Evolutionary conservation across 2,329 filamentous ascomycete genomes (phyloP), one percentile per base, ranked within the genome.

Genomic region (Fusarium redolens): DNA sequence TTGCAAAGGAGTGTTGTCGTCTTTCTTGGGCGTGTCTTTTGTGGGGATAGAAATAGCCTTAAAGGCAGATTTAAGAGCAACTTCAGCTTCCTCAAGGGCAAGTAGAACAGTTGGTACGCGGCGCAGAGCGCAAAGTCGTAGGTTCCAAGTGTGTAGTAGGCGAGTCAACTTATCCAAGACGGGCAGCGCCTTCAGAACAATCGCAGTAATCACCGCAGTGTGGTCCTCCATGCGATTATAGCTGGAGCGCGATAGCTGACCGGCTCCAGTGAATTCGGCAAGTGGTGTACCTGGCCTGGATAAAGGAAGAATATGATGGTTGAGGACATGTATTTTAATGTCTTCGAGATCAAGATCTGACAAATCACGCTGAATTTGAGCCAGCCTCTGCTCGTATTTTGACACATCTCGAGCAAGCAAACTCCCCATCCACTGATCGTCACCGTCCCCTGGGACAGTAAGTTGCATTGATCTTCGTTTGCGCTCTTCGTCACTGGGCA

Each of bases 201-300:
- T 97, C 33, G 95, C 93, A 2, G 96, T 98, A 63, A 98, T 89
- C 51, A 98, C 88, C 30, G 96, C 94, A 13, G 94, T 95, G 77
- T 97, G 90, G 81, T 98, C 96, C 76, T 96, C 95, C 86, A 98
- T 90, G 68, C 89, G 91, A 70, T 88, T 89, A 81, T 93, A 93
- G 52, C 80, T 84, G 4, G 89, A 84, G 77, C 83, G 77, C 71
- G 86, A 81, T 51, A 86, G 84, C 15, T 86, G 86, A 15, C 83
- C 75, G 5, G 69, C 71, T 37, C 69, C 75, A 28, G 76, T 77
- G 22, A 79, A 78, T 55, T 78, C 76, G 22, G 80, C 79, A 40
- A 81, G 73, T 6, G 83, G 82, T 14, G 81, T 83, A 22, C 76
- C 77, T 13, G 82, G 81, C 48, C 83, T 75, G 28, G 83, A 83